These are phyloP conservation scores for Exobasidium rhododendri DNA, from an alignment of 1,284 basidiomycete genomes.

Conservation along the genomic window DNA sequence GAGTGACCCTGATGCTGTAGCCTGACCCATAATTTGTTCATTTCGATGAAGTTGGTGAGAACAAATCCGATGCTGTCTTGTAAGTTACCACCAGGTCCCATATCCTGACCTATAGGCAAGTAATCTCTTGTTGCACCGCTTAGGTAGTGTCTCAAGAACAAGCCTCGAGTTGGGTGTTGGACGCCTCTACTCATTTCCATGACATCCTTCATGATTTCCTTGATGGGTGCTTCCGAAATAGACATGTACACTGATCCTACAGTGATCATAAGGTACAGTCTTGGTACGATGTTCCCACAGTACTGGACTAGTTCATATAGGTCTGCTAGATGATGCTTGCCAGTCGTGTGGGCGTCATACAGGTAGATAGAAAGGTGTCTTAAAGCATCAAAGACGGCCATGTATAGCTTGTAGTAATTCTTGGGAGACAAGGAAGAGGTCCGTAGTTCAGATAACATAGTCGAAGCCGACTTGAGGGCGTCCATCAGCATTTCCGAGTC, in stretches of 20 bases:
- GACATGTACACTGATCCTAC: slow-evolving; percentile 55
- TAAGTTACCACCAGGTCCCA: slow-evolving; percentile 47
- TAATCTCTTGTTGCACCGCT: slow-evolving; percentile 53
- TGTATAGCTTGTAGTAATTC: slow-evolving; percentile 54
- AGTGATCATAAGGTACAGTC: slow-evolving; percentile 54
- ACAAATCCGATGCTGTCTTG: slow-evolving; percentile 53
- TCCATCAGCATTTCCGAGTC: slow-evolving; percentile 54
- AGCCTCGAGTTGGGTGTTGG: slow-evolving; percentile 53
- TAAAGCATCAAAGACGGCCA: slow-evolving; percentile 53
- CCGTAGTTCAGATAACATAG: slow-evolving; percentile 51
- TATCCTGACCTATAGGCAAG: slow-evolving; percentile 45
- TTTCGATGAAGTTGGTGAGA: slow-evolving; percentile 54
- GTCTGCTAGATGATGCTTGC: slow-evolving; percentile 53
- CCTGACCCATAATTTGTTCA: slow-evolving; percentile 55
- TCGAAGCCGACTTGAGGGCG: slow-evolving; percentile 52
- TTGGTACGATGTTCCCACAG: slow-evolving; percentile 52
- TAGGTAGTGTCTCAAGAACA: slow-evolving; percentile 54
- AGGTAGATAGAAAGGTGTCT: slow-evolving; percentile 53
- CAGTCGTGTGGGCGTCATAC: slow-evolving; percentile 49
- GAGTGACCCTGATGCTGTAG: slow-evolving; percentile 54
- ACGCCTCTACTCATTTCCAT: slow-evolving; percentile 55
- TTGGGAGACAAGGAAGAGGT: slow-evolving; percentile 50
- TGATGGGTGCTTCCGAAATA: slow-evolving; percentile 53
- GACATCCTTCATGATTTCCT: slow-evolving; percentile 55
- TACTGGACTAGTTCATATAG: slow-evolving; percentile 55